Evolutionary conservation across 352 stramenopile genomes (phyloP).

Genomic region (Globisporangium okanoganense): DNA sequence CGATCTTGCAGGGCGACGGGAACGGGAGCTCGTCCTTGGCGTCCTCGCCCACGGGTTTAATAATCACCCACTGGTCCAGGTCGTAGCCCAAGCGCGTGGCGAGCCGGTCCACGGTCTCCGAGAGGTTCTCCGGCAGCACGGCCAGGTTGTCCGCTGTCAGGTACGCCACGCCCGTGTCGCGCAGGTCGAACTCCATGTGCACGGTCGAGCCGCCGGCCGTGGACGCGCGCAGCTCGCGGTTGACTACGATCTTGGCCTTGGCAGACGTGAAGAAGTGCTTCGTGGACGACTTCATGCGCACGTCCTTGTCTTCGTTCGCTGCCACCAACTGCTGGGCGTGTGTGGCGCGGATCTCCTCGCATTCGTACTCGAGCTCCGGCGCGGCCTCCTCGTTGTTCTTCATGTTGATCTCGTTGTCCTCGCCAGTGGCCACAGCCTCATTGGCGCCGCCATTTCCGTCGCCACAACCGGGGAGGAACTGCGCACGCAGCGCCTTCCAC

Average conservation of each 20-base stretch:
- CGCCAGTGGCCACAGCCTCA: not conserved
- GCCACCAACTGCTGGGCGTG: slow-evolving; percentile 15
- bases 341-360: slow-evolving; percentile 36
- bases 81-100: slow-evolving; percentile 86
- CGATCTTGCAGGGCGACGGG: slow-evolving; percentile 93
- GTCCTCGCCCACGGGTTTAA: slow-evolving; percentile 55
- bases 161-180: slow-evolving; percentile 84
- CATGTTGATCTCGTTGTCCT: slow-evolving; percentile 1
- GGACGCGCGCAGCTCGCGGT: slow-evolving; percentile 86
- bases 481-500: slow-evolving; percentile 78
- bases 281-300: slow-evolving; percentile 72
- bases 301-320: slow-evolving; percentile 15
- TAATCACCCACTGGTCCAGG: slow-evolving; percentile 86
- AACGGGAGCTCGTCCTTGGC: slow-evolving; percentile 81
- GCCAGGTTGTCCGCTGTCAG: slow-evolving; percentile 93
- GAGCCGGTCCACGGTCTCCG: slow-evolving; percentile 76
- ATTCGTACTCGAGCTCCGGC: slow-evolving; percentile 60
- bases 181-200: slow-evolving; percentile 89
- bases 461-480: slow-evolving; percentile 53
- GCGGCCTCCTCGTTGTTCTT: slow-evolving; percentile 25
- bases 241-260: slow-evolving; percentile 82
- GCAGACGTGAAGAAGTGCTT: slow-evolving; percentile 90
- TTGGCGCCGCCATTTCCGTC: slow-evolving; percentile 19
- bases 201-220: slow-evolving; percentile 80
- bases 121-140: slow-evolving; percentile 89